A percentile compares a stretch with the other conserved stretches of the same genome.
Conservation (phyloP, 2,329 filamentous ascomycete genomes). For the Exophiala sideris region DNA sequence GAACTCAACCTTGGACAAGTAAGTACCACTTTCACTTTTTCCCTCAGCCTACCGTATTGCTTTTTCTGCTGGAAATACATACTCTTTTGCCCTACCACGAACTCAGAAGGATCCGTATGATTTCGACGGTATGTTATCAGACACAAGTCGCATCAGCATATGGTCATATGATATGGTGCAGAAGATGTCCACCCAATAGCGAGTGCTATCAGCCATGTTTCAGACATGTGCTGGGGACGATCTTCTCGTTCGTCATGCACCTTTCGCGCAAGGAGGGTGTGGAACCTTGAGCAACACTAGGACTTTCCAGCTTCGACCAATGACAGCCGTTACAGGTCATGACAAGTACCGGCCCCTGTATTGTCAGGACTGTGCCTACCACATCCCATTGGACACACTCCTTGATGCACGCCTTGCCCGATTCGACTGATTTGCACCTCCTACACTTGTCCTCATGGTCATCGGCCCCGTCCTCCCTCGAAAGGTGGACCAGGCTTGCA, state of each 20-base stretch:
- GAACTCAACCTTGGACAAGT: slow-evolving; percentile 85
- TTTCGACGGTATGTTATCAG: slow-evolving; percentile 7
- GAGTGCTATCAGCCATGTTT: slow-evolving; percentile 14
- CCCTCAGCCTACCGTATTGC: slow-evolving; percentile 8
- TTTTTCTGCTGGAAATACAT: background rate
- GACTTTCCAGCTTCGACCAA: slow-evolving; percentile 11
- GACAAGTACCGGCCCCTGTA: slow-evolving; percentile 19
- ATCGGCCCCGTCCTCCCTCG: background rate
- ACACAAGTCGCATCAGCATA: slow-evolving; percentile 19
- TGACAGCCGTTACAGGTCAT: slow-evolving; percentile 21
- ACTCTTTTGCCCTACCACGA: slow-evolving; percentile 9
- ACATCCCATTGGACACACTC: slow-evolving; percentile 15
- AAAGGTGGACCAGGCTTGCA: slow-evolving; percentile 9
- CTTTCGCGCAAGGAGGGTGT: slow-evolving; percentile 22
- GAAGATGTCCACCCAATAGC: slow-evolving; percentile 16
- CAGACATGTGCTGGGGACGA: slow-evolving; percentile 14
- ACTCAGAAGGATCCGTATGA: slow-evolving; percentile 5
- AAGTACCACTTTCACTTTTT: slow-evolving; percentile 49
- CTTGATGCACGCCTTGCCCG: slow-evolving; percentile 6
- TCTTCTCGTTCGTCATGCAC: slow-evolving; percentile 8
- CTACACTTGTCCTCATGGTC: slow-evolving; percentile 6
- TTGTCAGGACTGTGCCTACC: slow-evolving; percentile 11
- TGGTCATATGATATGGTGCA: slow-evolving; percentile 27
- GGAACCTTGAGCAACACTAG: slow-evolving; percentile 8
- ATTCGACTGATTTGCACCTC: slow-evolving; percentile 16